Evolutionary conservation across 345 rosid genomes (phyloP).

Genomic region (Boechera divaricarpa): DNA sequence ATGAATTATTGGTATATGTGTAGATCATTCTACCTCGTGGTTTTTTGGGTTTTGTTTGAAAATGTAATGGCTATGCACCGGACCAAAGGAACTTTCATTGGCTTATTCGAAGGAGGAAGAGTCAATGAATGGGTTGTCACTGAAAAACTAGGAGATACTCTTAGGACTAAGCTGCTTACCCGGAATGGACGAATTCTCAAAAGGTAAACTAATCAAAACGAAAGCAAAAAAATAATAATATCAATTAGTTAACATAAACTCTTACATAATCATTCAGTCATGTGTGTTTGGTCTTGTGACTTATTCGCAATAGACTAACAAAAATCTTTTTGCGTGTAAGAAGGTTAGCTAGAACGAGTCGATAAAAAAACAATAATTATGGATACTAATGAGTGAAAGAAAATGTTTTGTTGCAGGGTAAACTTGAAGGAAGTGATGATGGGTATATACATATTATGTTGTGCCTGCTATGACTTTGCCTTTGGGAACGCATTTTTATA

Average conservation of each 20-base stretch:
- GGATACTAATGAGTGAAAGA: neutral
- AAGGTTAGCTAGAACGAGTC: neutral
- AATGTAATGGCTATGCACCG: conserved; percentile 64
- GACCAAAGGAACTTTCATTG: conserved; percentile 58
- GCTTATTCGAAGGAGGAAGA: conserved; percentile 35
- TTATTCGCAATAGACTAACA: neutral
- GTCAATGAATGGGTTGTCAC: conserved; percentile 43
- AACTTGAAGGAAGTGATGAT: conserved; percentile 34
- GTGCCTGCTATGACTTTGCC: conserved; percentile 31
- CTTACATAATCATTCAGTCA: neutral
- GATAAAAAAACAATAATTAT: neutral
- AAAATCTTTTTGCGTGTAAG: neutral
- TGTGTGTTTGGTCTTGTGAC: neutral
- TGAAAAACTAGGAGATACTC: conserved; percentile 49
- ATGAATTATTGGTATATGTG: conserved; percentile 4
- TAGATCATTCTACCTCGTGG: conserved; percentile 50
- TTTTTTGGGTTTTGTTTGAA: conserved; percentile 61
- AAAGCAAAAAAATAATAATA: neutral
- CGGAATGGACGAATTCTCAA: conserved; percentile 51
- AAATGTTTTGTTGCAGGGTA: conserved; percentile 27
- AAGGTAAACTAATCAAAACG: conserved; percentile 48
- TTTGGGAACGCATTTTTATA: conserved; percentile 26
- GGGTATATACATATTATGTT: conserved; percentile 31
- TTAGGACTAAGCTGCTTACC: conserved; percentile 44
- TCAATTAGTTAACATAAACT: neutral